phyloP scores from a whole-genome alignment of 352 stramenopile species.

The Pythium sukuiense region DNA sequence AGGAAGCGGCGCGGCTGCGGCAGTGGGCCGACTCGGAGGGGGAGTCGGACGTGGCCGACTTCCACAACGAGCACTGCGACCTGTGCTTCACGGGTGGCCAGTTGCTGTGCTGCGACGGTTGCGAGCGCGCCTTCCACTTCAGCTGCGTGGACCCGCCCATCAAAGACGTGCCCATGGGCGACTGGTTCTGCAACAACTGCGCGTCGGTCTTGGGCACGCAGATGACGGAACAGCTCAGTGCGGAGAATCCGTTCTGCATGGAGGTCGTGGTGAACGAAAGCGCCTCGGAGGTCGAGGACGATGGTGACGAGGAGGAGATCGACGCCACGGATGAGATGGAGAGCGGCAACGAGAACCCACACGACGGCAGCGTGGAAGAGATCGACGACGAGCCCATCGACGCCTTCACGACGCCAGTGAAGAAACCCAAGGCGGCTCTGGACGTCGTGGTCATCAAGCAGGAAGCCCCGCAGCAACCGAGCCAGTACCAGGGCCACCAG shows the following conservation, averaged over 20 bases:
- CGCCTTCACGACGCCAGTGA: constrained; percentile 9
- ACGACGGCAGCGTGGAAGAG: neutral
- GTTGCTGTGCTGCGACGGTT: constrained; percentile 69
- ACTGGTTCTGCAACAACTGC: constrained; percentile 66
- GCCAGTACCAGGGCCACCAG: constrained; percentile 2
- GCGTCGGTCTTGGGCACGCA: constrained; percentile 28
- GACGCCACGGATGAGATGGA: constrained; percentile 24
- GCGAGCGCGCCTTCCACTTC: constrained; percentile 67
- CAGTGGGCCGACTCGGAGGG: constrained; percentile 41
- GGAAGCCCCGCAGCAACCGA: constrained; percentile 5
- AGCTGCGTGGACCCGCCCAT: constrained; percentile 71
- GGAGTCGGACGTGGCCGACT: constrained; percentile 37
- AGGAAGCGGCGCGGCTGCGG: constrained; percentile 45
- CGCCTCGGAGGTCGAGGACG: constrained; percentile 12
- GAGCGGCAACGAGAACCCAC: neutral
- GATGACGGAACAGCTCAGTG: constrained; percentile 13
- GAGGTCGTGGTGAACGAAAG: constrained; percentile 23
- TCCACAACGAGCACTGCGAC: constrained; percentile 67
- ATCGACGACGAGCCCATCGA: constrained; percentile 22
- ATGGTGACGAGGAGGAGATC: constrained; percentile 25
- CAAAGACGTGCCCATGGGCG: constrained; percentile 44
- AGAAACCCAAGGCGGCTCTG: constrained; percentile 16
- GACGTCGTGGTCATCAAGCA: constrained; percentile 20
- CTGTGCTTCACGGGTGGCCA: constrained; percentile 65
- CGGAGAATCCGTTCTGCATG: constrained; percentile 33